Evolutionary conservation across 75 land plant species (phyloP).

Genomic region (Pinus albicaulis): DNA sequence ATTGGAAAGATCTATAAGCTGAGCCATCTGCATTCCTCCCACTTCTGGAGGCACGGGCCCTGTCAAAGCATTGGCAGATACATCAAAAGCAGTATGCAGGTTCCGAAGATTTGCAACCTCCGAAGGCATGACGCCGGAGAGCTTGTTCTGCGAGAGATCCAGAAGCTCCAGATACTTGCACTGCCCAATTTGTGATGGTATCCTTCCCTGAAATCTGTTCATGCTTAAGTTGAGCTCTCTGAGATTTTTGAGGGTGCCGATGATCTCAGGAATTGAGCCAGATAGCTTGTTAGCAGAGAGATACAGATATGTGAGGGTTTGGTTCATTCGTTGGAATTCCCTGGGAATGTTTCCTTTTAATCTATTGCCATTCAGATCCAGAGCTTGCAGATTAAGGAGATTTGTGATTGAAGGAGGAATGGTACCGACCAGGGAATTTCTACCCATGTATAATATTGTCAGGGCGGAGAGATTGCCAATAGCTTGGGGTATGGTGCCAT

Average conservation of each 20-base stretch:
- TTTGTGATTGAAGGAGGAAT: background rate
- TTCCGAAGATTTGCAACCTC: constrained; percentile 10
- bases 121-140: constrained; percentile 68
- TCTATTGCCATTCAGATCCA: constrained; percentile 11
- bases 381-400: background rate
- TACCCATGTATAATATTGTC: background rate
- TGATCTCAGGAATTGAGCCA: constrained; percentile 47
- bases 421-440: background rate
- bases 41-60: background rate
- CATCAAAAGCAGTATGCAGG: background rate
- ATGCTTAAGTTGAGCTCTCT: constrained; percentile 41
- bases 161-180: constrained; percentile 45
- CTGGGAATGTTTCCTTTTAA: constrained; percentile 22
- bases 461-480: background rate
- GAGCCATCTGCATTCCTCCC: background rate
- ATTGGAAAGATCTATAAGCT: background rate
- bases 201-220: constrained; percentile 41
- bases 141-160: constrained; percentile 60
- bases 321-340: constrained; percentile 12
- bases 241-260: constrained; percentile 42
- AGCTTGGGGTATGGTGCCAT: background rate
- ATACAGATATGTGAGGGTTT: constrained; percentile 24
- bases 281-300: constrained; percentile 43
- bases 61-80: background rate
- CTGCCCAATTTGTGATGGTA: constrained; percentile 36